A percentile compares a stretch with the other conserved stretches of the same genome.
phyloP scores from a whole-genome alignment of 176 grass and related monocot species.

The Eragrostis curvula region DNA sequence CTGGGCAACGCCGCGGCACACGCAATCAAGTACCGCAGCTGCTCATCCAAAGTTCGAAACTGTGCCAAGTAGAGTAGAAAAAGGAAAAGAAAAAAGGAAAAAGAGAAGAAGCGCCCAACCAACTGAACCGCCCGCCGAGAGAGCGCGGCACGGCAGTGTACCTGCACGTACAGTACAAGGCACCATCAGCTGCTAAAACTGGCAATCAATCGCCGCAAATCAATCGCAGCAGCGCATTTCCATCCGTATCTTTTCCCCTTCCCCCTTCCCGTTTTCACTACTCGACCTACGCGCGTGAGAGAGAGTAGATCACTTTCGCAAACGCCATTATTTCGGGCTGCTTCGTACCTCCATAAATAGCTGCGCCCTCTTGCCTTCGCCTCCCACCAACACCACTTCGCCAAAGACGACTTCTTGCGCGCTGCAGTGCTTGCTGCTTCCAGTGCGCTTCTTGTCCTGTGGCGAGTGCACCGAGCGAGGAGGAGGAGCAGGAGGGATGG shows the following conservation, averaged over 20 bases:
- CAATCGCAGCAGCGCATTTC: background rate
- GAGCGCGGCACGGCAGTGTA: background rate
- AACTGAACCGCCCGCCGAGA: slow-evolving; percentile 10
- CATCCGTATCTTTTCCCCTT: background rate
- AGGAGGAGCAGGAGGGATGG: background rate
- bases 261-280: background rate
- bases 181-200: background rate
- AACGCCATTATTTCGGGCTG: slow-evolving; percentile 40
- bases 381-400: background rate
- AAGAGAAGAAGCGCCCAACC: background rate
- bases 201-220: background rate
- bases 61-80: background rate
- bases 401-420: too few relatives aligned
- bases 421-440: too few relatives aligned
- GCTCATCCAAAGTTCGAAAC: slow-evolving; percentile 1
- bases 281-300: background rate
- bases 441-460: too few relatives aligned
- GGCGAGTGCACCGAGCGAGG: background rate
- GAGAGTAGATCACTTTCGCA: background rate
- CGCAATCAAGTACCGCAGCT: background rate
- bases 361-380: background rate
- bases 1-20: slow-evolving; percentile 22
- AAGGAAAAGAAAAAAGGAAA: background rate
- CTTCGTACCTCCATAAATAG: slow-evolving; percentile 53
- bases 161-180: background rate